phyloP scores from a whole-genome alignment of 2,329 filamentous ascomycete species.

The Chaetomiaceae sp. region DNA sequence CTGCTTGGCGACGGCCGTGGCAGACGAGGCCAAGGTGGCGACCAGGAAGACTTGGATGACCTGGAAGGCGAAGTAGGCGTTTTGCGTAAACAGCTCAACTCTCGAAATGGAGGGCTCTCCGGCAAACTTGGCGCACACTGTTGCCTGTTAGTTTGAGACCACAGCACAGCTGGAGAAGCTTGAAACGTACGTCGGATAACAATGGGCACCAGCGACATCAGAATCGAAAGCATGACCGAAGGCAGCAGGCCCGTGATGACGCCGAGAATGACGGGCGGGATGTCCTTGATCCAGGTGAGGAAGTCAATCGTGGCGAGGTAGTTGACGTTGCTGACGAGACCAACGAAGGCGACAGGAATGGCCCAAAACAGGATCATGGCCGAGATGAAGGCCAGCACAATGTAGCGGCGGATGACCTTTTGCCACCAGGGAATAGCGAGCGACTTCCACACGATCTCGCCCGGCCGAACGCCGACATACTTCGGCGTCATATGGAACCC shows the following conservation, averaged over 20 bases:
- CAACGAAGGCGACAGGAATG: constrained; percentile 71
- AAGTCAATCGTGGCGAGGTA: constrained; percentile 63
- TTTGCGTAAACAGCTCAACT: constrained; percentile 85
- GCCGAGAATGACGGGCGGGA: constrained; percentile 70
- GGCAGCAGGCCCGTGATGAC: constrained; percentile 83
- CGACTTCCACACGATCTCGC: constrained; percentile 84
- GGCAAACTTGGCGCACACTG: constrained; percentile 70
- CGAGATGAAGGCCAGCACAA: constrained; percentile 66
- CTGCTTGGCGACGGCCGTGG: constrained; percentile 61
- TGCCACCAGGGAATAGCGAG: constrained; percentile 85
- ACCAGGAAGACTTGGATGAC: constrained; percentile 90
- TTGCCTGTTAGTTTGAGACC: not conserved
- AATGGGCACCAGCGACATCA: constrained; percentile 82
- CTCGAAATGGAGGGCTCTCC: constrained; percentile 76
- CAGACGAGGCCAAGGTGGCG: constrained; percentile 75
- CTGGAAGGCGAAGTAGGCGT: constrained; percentile 86
- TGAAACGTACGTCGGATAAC: constrained; percentile 65
- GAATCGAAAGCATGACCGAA: constrained; percentile 68
- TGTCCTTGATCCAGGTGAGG: constrained; percentile 64
- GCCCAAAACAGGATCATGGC: constrained; percentile 85
- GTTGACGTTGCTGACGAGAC: constrained; percentile 78
- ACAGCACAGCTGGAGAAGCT: not conserved
- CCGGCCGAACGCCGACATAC: constrained; percentile 75
- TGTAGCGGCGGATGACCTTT: constrained; percentile 66
- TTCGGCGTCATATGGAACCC: constrained; percentile 82